Base-by-base conservation (phyloP, 129 eudicot species). In the Chrysanthemum seticuspe region DNA sequence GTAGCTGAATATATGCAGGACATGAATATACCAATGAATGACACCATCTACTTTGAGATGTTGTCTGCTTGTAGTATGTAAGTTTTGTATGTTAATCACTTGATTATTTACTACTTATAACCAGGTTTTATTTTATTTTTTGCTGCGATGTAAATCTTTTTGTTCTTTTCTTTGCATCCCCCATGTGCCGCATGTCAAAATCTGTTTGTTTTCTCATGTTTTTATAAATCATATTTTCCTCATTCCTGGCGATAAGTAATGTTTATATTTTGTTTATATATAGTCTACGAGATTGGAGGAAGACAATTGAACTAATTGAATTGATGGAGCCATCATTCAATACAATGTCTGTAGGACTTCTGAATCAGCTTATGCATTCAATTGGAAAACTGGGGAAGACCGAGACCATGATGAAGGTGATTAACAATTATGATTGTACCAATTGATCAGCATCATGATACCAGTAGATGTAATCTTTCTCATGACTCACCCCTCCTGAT, bases 351-450 rank as follows among this genome's bases (percentile, higher is more conserved):
- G 79, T 83, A 66, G 99, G 97, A 77, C 85, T 86, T 72, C 70
- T 90, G 81, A 94, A 94, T 74, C 91, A 88, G 12, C 86, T 94
- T 78, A 78, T 94, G 78, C 91, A 84, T 74, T 81, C 71, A 18
- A 76, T 90, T 70, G 99, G 99, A 71, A 90, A 88, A 78, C 70
- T 80, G 48, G 99, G 99, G 76, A 94, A 86, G 65, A 75, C 80
- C 1, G 99, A 90, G 72, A 80, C 82, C 74, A 94, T 94, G 99
- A 88, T 94, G 93, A 94, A 88, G 99, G 99, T 94, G 70, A 65
- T 52, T 66, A 27, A 61, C 16, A 58, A 14, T 50, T 34, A 44
- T 51, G 15, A 11, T 51, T 18, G 10, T 25, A 70, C 48, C 4
- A 60, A 77, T 63, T 51, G 10, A 36, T 25, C 19, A 36, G 27